These are phyloP conservation scores for Ochetophila trinervis DNA, from an alignment of 306 rosid genomes.

Conservation along the genomic window DNA sequence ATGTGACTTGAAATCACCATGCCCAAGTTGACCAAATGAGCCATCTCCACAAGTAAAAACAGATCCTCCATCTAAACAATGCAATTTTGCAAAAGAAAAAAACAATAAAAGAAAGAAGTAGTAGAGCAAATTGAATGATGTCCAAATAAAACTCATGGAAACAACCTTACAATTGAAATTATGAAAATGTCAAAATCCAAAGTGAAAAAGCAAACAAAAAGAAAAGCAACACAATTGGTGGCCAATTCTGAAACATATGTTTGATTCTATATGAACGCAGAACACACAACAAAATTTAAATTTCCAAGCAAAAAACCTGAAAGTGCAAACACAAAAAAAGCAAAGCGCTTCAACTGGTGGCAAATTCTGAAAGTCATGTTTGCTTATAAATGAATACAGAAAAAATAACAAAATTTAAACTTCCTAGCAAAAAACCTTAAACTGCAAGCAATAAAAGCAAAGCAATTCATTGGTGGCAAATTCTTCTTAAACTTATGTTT, in stretches of 20 bases:
- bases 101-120: not conserved
- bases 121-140: not conserved
- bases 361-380: too few species aligned
- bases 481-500: not conserved
- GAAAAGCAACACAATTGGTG: too few species aligned
- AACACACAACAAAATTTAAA: too few species aligned
- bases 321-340: not conserved
- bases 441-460: slow-evolving; percentile 18
- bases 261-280: too few species aligned
- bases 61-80: slow-evolving; percentile 49
- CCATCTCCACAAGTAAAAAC: slow-evolving; percentile 90
- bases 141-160: too few species aligned
- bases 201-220: too few species aligned
- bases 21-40: slow-evolving; percentile 96
- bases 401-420: not conserved
- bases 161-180: too few species aligned
- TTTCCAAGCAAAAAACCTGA: not conserved
- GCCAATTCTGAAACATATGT: too few species aligned
- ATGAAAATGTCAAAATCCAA: too few species aligned
- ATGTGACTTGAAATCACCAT: slow-evolving; percentile 59
- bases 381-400: too few species aligned
- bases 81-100: slow-evolving; percentile 1
- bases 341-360: too few species aligned
- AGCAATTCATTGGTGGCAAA: too few species aligned
- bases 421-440: slow-evolving; percentile 51